phyloP scores from a whole-genome alignment of 208 protist genomes.

The Trypanosoma vivax region DNA sequence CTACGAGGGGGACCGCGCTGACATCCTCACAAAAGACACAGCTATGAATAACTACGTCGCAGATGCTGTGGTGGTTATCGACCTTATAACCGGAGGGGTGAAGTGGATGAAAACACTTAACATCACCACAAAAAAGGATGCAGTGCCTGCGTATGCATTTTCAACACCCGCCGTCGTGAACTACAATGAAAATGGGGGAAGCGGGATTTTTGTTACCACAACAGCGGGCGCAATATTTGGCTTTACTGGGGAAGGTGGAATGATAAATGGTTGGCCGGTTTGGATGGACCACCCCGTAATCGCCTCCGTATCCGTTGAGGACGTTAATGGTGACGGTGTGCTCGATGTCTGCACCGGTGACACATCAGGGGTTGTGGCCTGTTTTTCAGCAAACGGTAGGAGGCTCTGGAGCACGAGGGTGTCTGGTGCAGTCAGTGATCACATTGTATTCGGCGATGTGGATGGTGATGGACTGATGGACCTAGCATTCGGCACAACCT shows the following conservation, averaged over 20 bases:
- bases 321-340: conserved; percentile 77
- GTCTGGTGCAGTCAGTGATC: conserved; percentile 49
- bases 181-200: conserved; percentile 43
- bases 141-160: conserved; percentile 55
- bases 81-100: conserved; percentile 71
- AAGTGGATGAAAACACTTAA: conserved; percentile 85
- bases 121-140: conserved; percentile 55
- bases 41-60: conserved; percentile 74
- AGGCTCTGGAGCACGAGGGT: conserved; percentile 64
- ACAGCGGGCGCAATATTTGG: conserved; percentile 69
- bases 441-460: conserved; percentile 84
- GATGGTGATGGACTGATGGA: conserved; percentile 84
- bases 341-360: conserved; percentile 86
- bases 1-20: conserved; percentile 19
- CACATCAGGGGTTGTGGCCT: conserved; percentile 77
- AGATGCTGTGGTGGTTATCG: conserved; percentile 79
- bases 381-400: conserved; percentile 59
- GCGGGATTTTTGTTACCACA: conserved; percentile 76
- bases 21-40: conserved; percentile 30
- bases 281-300: conserved; percentile 66
- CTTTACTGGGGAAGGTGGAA: conserved; percentile 43
- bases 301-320: conserved; percentile 59
- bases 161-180: conserved; percentile 75
- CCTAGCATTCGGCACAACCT: conserved; percentile 76
- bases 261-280: conserved; percentile 52